Evolutionary conservation across 257 asterid species (phyloP).

Genomic region (Verbascum thapsus): DNA sequence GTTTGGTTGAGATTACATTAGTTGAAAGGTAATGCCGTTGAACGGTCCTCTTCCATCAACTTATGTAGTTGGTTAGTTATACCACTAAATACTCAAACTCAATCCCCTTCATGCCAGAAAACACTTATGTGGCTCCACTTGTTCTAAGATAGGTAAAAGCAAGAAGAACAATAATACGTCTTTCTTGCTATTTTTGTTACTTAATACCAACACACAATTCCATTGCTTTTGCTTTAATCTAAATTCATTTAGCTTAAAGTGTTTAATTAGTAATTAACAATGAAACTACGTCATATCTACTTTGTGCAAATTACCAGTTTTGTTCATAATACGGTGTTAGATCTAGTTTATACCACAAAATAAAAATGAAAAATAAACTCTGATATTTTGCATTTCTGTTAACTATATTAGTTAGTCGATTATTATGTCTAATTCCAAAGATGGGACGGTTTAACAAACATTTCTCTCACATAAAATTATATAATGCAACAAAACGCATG

Average conservation of each 20-base stretch:
- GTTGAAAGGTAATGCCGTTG: constrained; percentile 45
- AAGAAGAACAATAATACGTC: too few relatives aligned
- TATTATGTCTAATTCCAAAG: constrained; percentile 40
- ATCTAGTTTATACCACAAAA: constrained; percentile 16
- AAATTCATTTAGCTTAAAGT: too few relatives aligned
- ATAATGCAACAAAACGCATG: constrained; percentile 41
- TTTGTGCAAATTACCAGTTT: too few relatives aligned
- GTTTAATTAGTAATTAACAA: too few relatives aligned
- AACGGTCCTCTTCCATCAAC: constrained; percentile 65
- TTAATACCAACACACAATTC: too few relatives aligned
- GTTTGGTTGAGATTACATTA: neutral
- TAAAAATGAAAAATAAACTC: too few relatives aligned
- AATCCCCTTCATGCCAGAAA: neutral
- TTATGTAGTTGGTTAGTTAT: constrained; percentile 47
- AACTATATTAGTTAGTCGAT: constrained; percentile 73
- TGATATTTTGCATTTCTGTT: too few relatives aligned
- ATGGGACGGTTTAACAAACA: constrained; percentile 91
- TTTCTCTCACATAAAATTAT: constrained; percentile 23
- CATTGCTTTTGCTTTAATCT: too few relatives aligned
- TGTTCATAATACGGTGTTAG: neutral
- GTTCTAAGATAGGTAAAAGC: neutral
- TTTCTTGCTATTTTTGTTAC: too few relatives aligned
- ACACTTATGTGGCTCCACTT: neutral
- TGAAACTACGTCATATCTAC: too few relatives aligned
- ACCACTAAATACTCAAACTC: constrained; percentile 38